Evolutionary conservation across 192 early-diverging fungal species (phyloP).

Genomic region (Radiomyces spectabilis): DNA sequence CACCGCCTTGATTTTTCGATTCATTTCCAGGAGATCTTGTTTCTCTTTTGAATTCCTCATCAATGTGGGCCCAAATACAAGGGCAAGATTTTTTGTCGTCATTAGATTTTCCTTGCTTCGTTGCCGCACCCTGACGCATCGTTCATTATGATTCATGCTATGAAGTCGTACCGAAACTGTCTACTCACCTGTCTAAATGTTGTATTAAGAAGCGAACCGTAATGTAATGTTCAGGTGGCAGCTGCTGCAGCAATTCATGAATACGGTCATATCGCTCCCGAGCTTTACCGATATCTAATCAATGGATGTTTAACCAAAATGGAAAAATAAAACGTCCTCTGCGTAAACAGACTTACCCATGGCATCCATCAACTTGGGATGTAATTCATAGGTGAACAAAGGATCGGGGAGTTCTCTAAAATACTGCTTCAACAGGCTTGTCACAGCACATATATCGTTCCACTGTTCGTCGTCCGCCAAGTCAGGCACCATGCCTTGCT

Average conservation of each 20-base stretch:
- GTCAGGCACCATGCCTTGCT: slow-evolving; percentile 38
- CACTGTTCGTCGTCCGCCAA: slow-evolving; percentile 38
- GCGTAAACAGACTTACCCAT: slow-evolving; percentile 21
- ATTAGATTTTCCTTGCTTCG: slow-evolving; percentile 71
- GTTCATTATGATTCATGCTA: too few species aligned
- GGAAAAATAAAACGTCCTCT: too few species aligned
- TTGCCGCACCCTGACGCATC: slow-evolving; percentile 41
- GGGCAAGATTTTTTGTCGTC: slow-evolving; percentile 85
- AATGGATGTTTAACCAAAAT: too few species aligned
- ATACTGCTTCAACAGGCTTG: slow-evolving; percentile 73
- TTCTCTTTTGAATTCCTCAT: too few species aligned
- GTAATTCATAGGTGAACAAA: slow-evolving; percentile 57
- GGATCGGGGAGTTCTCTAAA: slow-evolving; percentile 65
- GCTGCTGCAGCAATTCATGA: slow-evolving; percentile 32
- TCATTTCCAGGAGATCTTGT: too few species aligned
- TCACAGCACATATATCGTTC: slow-evolving; percentile 64
- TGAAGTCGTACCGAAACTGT: too few species aligned
- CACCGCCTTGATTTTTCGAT: too few species aligned
- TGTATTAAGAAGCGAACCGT: slow-evolving; percentile 55
- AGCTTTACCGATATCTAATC: too few species aligned
- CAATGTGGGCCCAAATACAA: slow-evolving; percentile 91
- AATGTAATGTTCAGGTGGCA: slow-evolving; percentile 54
- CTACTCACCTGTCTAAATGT: slow-evolving; percentile 48
- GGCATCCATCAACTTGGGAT: slow-evolving; percentile 55
- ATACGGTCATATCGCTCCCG: slow-evolving; percentile 40